Evolutionary conservation across 495 filamentous ascomycete species (phyloP).

Genomic region (Aspergillus leporis): DNA sequence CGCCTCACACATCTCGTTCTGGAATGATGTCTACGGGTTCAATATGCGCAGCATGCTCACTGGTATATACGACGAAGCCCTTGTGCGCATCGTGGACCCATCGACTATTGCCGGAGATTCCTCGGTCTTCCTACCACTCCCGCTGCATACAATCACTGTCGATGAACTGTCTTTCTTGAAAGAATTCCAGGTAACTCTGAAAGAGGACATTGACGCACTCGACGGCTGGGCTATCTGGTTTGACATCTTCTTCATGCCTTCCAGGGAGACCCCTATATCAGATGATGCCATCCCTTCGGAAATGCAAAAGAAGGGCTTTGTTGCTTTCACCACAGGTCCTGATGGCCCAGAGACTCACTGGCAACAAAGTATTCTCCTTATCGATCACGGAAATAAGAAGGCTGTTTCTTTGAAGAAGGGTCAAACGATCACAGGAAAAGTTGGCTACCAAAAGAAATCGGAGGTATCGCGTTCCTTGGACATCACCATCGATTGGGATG

Average conservation of each 20-base stretch:
- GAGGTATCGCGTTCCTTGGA: slow-evolving; percentile 47
- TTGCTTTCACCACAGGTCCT: slow-evolving; percentile 57
- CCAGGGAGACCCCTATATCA: slow-evolving; percentile 42
- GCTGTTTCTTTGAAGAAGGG: slow-evolving; percentile 47
- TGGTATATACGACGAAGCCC: slow-evolving; percentile 60
- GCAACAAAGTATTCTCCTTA: slow-evolving; percentile 50
- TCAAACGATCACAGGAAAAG: slow-evolving; percentile 45
- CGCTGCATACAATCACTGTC: slow-evolving; percentile 55
- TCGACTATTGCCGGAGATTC: slow-evolving; percentile 49
- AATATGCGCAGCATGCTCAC: slow-evolving; percentile 57
- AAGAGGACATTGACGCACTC: slow-evolving; percentile 54
- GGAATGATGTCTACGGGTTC: slow-evolving; percentile 65
- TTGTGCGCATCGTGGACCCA: slow-evolving; percentile 49
- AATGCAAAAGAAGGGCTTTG: slow-evolving; percentile 47
- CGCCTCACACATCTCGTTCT: slow-evolving; percentile 62
- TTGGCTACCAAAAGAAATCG: slow-evolving; percentile 52
- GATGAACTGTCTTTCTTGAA: slow-evolving; percentile 59
- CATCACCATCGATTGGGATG: slow-evolving; percentile 50
- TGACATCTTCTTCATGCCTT: slow-evolving; percentile 62
- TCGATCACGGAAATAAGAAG: slow-evolving; percentile 42
- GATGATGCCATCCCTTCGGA: slow-evolving; percentile 43
- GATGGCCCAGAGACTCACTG: slow-evolving; percentile 55
- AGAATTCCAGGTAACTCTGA: slow-evolving; percentile 54
- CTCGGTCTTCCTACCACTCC: slow-evolving; percentile 54
- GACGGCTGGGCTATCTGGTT: slow-evolving; percentile 67